These are phyloP conservation scores for Aquanectria penicillioides DNA, from an alignment of 2,329 filamentous ascomycete genomes.

Conservation along the genomic window DNA sequence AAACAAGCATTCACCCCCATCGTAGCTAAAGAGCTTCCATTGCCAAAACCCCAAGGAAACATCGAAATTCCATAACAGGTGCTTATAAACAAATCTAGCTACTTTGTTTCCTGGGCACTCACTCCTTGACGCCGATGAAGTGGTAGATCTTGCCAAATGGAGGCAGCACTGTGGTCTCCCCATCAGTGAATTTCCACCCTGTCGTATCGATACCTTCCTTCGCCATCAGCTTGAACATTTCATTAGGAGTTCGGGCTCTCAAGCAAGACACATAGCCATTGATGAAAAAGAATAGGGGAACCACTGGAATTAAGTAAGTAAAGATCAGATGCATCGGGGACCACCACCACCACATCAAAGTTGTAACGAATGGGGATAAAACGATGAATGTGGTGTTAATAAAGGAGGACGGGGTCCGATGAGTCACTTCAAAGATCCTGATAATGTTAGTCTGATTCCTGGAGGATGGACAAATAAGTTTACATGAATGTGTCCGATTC, in stretches of 20 bases:
- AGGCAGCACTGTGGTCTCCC: slow-evolving; percentile 32
- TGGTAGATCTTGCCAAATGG: slow-evolving; percentile 36
- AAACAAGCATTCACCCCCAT: too few species aligned
- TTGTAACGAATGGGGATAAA: slow-evolving; percentile 33
- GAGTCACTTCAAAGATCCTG: slow-evolving; percentile 36
- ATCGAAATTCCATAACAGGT: neutral
- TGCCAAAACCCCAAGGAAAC: too few species aligned
- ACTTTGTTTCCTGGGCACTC: neutral
- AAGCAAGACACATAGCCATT: slow-evolving; percentile 36
- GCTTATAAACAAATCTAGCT: neutral
- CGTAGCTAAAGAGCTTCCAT: too few species aligned
- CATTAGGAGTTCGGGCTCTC: slow-evolving; percentile 25
- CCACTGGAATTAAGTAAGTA: slow-evolving; percentile 32
- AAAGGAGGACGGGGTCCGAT: slow-evolving; percentile 32
- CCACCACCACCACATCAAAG: slow-evolving; percentile 35
- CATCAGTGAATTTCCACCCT: slow-evolving; percentile 29
- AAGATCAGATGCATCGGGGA: slow-evolving; percentile 35
- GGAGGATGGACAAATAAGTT: neutral
- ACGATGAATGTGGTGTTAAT: slow-evolving; percentile 35
- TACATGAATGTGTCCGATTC: slow-evolving; percentile 35
- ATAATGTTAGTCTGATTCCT: neutral
- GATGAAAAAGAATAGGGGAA: slow-evolving; percentile 35
- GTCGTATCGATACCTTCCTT: slow-evolving; percentile 29
- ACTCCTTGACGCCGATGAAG: slow-evolving; percentile 31
- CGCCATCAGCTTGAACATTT: slow-evolving; percentile 31